Evolutionary conservation across 2,329 filamentous ascomycete genomes (phyloP).

Genomic region (Scedosporium boydii): DNA sequence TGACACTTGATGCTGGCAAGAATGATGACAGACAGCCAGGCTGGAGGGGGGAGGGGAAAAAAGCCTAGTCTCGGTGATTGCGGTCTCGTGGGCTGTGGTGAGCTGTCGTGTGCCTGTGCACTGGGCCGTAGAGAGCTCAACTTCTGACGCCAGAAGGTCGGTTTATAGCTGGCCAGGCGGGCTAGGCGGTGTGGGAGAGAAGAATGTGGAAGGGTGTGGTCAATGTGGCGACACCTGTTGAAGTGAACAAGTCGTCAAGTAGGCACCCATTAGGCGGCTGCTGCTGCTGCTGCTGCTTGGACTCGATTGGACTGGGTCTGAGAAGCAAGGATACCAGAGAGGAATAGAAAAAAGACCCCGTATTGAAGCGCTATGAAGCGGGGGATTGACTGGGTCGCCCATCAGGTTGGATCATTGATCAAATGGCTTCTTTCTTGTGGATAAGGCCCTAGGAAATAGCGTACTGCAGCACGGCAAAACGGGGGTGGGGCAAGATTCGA

Average conservation of each 20-base stretch:
- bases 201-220: neutral
- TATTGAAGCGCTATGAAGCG: neutral
- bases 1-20: neutral
- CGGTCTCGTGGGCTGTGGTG: neutral
- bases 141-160: neutral
- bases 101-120: neutral
- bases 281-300: neutral
- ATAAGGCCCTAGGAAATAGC: neutral
- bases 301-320: neutral
- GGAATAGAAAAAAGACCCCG: neutral
- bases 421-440: neutral
- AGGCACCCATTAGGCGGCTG: neutral
- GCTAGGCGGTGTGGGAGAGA: neutral
- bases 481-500: neutral
- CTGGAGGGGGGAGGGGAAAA: neutral
- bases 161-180: neutral
- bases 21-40: neutral
- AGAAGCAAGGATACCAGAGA: neutral
- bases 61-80: neutral
- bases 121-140: neutral
- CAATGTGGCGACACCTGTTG: neutral
- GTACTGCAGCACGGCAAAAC: neutral
- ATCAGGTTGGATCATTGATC: neutral
- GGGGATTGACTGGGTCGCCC: neutral
- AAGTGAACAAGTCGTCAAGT: neutral